A percentile compares a stretch with the other conserved stretches of the same genome.
Evolutionary conservation across 106 monocot genomes (phyloP).

Genomic region (Platanthera zijinensis): DNA sequence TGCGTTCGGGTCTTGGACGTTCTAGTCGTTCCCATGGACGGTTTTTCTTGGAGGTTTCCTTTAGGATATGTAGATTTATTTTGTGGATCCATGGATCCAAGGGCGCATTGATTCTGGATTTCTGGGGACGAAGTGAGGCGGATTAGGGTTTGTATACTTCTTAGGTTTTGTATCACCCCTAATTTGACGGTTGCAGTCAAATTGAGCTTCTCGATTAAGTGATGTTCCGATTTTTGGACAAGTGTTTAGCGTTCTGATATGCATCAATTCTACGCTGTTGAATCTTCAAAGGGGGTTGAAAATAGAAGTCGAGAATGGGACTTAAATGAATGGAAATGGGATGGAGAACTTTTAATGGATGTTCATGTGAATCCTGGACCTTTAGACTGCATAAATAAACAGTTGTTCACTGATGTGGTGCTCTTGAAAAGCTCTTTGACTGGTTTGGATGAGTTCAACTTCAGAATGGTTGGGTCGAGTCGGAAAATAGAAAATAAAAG

Average conservation of each 20-base stretch:
- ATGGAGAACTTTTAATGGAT: constrained; percentile 40
- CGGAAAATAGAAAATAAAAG: constrained; percentile 50
- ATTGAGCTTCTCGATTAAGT: neutral
- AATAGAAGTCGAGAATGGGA: constrained; percentile 46
- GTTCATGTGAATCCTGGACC: constrained; percentile 19
- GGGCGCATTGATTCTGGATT: constrained; percentile 33
- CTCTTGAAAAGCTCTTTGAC: constrained; percentile 16
- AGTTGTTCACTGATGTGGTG: constrained; percentile 12
- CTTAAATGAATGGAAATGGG: constrained; percentile 58
- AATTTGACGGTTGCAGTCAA: neutral
- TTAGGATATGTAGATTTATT: constrained; percentile 29
- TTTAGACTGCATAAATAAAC: constrained; percentile 31
- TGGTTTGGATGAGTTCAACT: constrained; percentile 18
- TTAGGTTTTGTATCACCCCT: neutral
- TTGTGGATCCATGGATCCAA: constrained; percentile 25
- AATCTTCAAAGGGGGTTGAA: constrained; percentile 15
- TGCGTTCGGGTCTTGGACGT: neutral
- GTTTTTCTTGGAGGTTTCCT: neutral
- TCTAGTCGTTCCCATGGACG: neutral
- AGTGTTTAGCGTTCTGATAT: neutral
- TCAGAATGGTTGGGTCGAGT: constrained; percentile 2
- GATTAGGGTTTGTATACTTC: constrained; percentile 12
- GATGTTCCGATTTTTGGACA: neutral
- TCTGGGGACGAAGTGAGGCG: constrained; percentile 29
- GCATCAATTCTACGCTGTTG: constrained; percentile 12